These are phyloP conservation scores for Xanthoparmelia taractica DNA, from an alignment of 495 filamentous ascomycete species.

Conservation along the genomic window DNA sequence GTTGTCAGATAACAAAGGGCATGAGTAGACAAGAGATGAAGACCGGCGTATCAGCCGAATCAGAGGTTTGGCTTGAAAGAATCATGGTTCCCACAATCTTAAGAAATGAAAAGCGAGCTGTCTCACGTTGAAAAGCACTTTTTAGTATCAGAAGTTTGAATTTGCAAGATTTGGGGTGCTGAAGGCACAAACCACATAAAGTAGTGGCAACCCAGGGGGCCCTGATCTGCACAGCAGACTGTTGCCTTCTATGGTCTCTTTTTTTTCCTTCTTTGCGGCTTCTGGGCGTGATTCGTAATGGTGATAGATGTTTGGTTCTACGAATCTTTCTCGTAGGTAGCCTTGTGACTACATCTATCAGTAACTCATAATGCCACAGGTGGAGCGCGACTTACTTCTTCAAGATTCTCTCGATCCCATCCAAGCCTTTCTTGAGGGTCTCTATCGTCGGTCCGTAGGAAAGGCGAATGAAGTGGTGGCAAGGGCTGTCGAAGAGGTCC, in stretches of 20 bases:
- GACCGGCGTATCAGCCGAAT: no score
- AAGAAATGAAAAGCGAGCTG: background rate
- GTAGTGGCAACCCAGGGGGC: background rate
- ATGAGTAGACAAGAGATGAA: no score
- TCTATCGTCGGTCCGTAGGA: conserved; percentile 91
- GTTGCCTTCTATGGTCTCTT: no score
- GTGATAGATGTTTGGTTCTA: background rate
- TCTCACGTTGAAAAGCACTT: background rate
- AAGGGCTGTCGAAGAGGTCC: conserved; percentile 90
- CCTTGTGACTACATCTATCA: conserved; percentile 3
- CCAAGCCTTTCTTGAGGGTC: conserved; percentile 71
- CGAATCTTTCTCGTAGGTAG: conserved; percentile 4
- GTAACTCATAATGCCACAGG: background rate
- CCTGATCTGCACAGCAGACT: background rate
- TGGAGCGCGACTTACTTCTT: conserved; percentile 45
- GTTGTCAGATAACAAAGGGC: no score
- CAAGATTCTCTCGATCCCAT: conserved; percentile 81
- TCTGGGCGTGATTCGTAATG: background rate
- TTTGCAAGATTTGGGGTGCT: background rate
- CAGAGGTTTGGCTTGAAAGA: background rate
- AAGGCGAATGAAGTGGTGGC: conserved; percentile 89
- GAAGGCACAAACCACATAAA: background rate
- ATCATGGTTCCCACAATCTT: background rate
- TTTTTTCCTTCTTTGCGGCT: background rate
- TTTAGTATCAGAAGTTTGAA: background rate